Conservation (phyloP, 805 yeast species). For the Kuraishia hungarica region DNA sequence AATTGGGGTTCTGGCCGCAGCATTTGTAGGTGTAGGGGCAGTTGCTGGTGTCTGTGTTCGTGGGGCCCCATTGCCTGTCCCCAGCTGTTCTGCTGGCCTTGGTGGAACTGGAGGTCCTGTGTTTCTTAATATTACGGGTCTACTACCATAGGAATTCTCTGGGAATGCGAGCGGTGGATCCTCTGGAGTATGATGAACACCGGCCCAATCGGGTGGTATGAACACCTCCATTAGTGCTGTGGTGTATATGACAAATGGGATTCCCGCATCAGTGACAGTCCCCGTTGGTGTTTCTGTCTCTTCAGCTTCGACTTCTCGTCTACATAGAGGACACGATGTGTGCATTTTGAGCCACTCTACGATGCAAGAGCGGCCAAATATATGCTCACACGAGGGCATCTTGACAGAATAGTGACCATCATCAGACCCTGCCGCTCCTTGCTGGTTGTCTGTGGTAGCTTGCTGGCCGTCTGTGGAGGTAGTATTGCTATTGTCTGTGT, state of each 20-base stretch:
- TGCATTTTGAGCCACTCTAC: constrained; percentile 68
- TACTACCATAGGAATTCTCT: neutral
- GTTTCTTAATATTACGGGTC: neutral
- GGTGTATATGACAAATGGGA: constrained; percentile 11
- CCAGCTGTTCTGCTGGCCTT: neutral
- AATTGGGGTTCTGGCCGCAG: constrained; percentile 31
- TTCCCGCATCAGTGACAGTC: constrained; percentile 3
- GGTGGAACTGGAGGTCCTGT: neutral
- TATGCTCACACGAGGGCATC: constrained; percentile 70
- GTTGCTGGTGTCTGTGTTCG: neutral
- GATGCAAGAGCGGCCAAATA: constrained; percentile 75
- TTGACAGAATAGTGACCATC: constrained; percentile 50
- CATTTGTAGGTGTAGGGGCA: constrained; percentile 16
- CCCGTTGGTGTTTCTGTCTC: constrained; percentile 10
- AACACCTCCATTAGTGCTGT: constrained; percentile 20
- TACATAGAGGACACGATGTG: constrained; percentile 78
- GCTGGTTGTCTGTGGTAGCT: no score
- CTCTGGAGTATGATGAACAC: constrained; percentile 5
- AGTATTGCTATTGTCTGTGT: neutral
- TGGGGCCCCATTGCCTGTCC: constrained; percentile 14
- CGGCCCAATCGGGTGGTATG: constrained; percentile 22
- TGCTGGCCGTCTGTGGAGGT: neutral
- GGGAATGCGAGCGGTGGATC: constrained; percentile 2
- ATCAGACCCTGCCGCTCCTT: neutral
- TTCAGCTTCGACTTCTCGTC: constrained; percentile 35